Base-by-base conservation (phyloP, 257 asterid genomes). In the Solanum etuberosum region DNA sequence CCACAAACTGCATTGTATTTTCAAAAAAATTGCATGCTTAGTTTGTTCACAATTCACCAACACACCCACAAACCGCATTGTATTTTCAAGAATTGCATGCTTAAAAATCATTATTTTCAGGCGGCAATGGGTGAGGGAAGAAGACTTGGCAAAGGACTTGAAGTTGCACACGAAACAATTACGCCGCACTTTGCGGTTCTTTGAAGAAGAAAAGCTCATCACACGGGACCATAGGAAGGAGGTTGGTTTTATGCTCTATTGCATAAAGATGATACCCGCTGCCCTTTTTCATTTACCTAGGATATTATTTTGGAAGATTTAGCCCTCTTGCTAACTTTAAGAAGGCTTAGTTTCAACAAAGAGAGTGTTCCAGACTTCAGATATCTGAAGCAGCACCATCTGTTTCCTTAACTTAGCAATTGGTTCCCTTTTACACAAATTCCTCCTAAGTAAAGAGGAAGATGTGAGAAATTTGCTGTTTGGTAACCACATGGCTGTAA, bases 221-320 rank as follows among this genome's bases (percentile, higher is more conserved):
- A 95, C 96, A 12, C 95, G 99, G 86, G 99, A 97, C 90, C 99
- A 97, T 88, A 92, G 98, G 86, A 97, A 95, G 93, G 99, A 97
- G 99, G 99, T 96, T 57, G 74, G 89, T 32, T 74, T 84, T 72
- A 38, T 88, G 87, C 85, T 90, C 89, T 87, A 88, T 87, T 86
- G 65, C 83, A 80, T 86, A 85, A 31, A 37, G 38, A 42, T 85
- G 72, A 73, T 25, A 37, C 16, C 80, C 27, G 1, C 80, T 34
- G 27, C 9, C 40, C 13, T 70, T 70, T 21, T 5, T 10, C 29
- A 40, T 72, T 34, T 72, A 34, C 81, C 1, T 72, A 72, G 13
- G 48, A 21, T 72, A 5, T 72, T 35, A 72, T 72, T 72, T 35
- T 72, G 81, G 81, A 72, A 72, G 81, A 72, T 35, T 72, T 72